Percentiles rank a stretch among this genome's conserved stretches.
phyloP scores from a whole-genome alignment of 805 yeast species.

The Candida nanaspora region DNA sequence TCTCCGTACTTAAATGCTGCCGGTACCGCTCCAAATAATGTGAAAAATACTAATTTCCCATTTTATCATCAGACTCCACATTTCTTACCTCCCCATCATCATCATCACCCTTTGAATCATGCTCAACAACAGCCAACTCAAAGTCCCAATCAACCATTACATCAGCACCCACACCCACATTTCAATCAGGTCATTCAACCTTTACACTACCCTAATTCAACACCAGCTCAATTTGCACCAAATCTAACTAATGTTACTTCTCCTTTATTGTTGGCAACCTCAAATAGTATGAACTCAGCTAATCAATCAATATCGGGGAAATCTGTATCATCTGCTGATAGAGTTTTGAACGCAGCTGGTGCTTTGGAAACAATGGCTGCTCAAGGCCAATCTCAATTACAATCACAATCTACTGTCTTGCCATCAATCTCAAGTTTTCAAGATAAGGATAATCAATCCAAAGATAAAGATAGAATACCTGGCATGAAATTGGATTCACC shows the following conservation, averaged over 20 bases:
- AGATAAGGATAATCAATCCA: not conserved
- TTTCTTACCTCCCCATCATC: slow-evolving; percentile 4
- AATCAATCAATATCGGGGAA: too few species aligned
- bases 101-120: not conserved
- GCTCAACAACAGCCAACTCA: not conserved
- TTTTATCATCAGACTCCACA: slow-evolving; percentile 6
- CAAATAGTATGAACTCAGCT: slow-evolving; percentile 21
- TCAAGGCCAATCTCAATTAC: slow-evolving; percentile 12
- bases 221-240: slow-evolving; percentile 66
- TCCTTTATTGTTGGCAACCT: slow-evolving; percentile 51
- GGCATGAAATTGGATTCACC: slow-evolving; percentile 24
- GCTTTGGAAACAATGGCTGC: slow-evolving; percentile 33
- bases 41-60: not conserved
- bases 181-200: slow-evolving; percentile 21
- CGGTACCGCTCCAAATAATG: slow-evolving; percentile 16
- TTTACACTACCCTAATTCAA: slow-evolving; percentile 57
- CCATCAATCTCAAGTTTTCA: not conserved
- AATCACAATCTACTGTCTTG: not conserved
- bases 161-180: slow-evolving; percentile 1
- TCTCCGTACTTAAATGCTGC: not conserved
- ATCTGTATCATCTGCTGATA: slow-evolving; percentile 24
- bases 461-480: slow-evolving; percentile 20
- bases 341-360: slow-evolving; percentile 31
- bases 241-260: slow-evolving; percentile 58
- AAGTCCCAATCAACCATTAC: slow-evolving; percentile 1